Conservation (phyloP, 306 rosid species). For the Luffa acutangula region DNA sequence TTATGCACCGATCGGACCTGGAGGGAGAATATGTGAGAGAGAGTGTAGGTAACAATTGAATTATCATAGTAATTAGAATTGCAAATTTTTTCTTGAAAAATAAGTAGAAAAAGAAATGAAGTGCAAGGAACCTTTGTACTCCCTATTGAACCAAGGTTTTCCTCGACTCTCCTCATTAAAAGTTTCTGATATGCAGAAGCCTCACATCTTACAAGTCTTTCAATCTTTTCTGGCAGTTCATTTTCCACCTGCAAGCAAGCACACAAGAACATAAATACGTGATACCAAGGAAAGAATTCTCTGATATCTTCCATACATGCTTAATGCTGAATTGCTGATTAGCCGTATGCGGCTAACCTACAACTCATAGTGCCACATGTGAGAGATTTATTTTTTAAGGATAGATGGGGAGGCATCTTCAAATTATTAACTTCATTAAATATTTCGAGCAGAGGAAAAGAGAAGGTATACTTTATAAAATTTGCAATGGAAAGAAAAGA, state of each 20-base stretch:
- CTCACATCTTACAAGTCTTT: conserved; percentile 91
- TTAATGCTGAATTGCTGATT: not conserved
- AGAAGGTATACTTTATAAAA: not conserved
- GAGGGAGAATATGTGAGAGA: conserved; percentile 12
- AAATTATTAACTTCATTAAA: not conserved
- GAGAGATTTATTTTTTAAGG: not conserved
- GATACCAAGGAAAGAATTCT: not conserved
- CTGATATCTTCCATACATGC: not conserved
- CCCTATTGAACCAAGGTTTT: conserved; percentile 91
- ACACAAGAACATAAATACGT: conserved; percentile 10
- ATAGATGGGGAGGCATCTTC: not conserved
- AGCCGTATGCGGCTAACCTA: not conserved
- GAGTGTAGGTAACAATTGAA: not conserved
- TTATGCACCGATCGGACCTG: conserved; percentile 95
- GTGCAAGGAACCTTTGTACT: conserved; percentile 43
- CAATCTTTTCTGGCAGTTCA: conserved; percentile 93
- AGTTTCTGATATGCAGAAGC: conserved; percentile 99
- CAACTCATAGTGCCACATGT: not conserved
- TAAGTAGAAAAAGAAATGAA: conserved; percentile 9
- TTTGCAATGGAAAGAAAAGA: not conserved
- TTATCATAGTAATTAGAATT: not conserved
- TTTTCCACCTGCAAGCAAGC: conserved; percentile 66
- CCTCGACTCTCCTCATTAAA: conserved; percentile 97
- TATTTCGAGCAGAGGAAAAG: not conserved
- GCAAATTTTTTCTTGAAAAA: not conserved